Evolutionary conservation across 257 asterid genomes (phyloP).

Genomic region (Ophiorrhiza pumila): DNA sequence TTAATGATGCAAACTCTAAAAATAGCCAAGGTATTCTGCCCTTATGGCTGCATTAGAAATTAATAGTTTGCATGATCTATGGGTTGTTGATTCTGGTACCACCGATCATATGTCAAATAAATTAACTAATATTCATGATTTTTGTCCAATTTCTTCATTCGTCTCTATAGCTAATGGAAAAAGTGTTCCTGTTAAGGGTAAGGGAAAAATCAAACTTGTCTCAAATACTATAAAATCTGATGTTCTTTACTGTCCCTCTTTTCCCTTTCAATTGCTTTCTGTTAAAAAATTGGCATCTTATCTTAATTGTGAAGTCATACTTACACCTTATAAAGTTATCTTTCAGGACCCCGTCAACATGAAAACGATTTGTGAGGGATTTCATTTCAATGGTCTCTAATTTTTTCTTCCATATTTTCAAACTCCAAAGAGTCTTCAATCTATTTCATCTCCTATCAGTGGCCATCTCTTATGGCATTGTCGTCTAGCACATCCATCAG

Average conservation of each 20-base stretch:
- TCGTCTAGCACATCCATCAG: too few species aligned
- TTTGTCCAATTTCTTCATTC: neutral
- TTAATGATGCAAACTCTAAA: neutral
- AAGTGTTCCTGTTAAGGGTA: neutral
- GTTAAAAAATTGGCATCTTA: neutral
- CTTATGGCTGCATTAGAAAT: neutral
- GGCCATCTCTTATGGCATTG: too few species aligned
- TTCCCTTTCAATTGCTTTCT: neutral
- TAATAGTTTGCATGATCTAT: too few species aligned
- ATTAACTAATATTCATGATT: too few species aligned
- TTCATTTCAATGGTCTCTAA: neutral
- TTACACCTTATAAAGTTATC: neutral
- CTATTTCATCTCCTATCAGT: neutral
- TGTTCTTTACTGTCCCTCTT: too few species aligned
- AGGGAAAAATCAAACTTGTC: neutral
- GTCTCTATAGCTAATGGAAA: neutral
- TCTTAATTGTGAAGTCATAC: neutral
- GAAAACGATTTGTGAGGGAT: too few species aligned
- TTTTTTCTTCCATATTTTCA: neutral
- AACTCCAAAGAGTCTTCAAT: neutral
- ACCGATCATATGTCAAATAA: too few species aligned
- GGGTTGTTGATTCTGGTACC: too few species aligned
- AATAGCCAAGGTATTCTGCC: neutral
- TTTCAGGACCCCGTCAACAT: too few species aligned
- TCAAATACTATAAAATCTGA: too few species aligned